These are phyloP conservation scores for Xylaria scruposa DNA, from an alignment of 495 filamentous ascomycete species.

Conservation along the genomic window DNA sequence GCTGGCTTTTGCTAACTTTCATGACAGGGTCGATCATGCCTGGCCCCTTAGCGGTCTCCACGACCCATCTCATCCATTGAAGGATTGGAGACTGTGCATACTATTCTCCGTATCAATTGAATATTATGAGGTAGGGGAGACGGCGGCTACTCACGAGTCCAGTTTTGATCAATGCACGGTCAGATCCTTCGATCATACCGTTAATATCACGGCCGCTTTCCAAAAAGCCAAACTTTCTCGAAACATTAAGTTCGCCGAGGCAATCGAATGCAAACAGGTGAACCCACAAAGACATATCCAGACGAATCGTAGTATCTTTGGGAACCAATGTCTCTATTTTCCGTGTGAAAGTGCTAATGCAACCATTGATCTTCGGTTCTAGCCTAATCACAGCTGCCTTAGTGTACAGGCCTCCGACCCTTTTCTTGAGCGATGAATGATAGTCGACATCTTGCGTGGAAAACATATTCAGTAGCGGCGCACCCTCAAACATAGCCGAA, in stretches of 20 bases:
- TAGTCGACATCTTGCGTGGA: no score
- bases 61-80: neutral
- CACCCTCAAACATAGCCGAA: no score
- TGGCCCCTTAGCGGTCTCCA: neutral
- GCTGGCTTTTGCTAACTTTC: neutral
- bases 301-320: neutral
- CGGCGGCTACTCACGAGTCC: neutral
- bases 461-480: no score
- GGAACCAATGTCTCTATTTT: neutral
- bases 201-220: constrained; percentile 44
- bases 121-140: neutral
- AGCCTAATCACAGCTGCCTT: neutral
- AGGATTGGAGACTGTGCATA: neutral
- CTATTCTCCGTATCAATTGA: neutral
- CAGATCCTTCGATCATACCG: neutral
- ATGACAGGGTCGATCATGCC: neutral
- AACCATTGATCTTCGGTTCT: neutral
- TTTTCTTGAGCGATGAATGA: neutral
- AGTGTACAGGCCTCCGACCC: constrained; percentile 23
- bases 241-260: constrained; percentile 62
- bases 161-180: neutral
- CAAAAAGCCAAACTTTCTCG: constrained; percentile 60
- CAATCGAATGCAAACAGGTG: constrained; percentile 67
- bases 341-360: neutral
- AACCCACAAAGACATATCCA: constrained; percentile 61